Percentiles rank a stretch among this genome's conserved stretches.
Evolutionary conservation across 768 basidiomycete genomes (phyloP).

Genomic region (Pleurotus platypus): DNA sequence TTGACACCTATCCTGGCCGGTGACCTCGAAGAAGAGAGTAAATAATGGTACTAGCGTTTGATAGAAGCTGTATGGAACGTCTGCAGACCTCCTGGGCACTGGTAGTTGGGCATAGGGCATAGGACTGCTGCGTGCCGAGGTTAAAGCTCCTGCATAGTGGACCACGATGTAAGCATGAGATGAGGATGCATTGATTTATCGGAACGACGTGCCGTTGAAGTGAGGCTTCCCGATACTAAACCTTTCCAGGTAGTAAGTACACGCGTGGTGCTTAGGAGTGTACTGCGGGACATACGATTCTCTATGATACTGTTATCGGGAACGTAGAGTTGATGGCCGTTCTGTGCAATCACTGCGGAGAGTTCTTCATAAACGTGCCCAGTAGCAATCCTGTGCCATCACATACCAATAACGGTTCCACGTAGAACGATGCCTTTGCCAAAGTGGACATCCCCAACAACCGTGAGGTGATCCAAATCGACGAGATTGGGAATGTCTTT

Average conservation of each 20-base stretch:
- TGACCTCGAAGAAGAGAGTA: too few relatives aligned
- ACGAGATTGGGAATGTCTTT: constrained; percentile 88
- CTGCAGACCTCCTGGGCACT: too few relatives aligned
- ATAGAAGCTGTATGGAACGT: too few relatives aligned
- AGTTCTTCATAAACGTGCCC: too few relatives aligned
- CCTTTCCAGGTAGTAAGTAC: constrained; percentile 28
- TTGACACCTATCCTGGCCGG: too few relatives aligned
- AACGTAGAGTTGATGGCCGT: constrained; percentile 77
- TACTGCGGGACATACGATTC: constrained; percentile 42
- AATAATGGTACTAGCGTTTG: too few relatives aligned
- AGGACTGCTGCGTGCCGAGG: too few relatives aligned
- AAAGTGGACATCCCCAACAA: constrained; percentile 88
- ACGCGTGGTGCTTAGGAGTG: neutral
- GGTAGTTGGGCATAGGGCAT: too few relatives aligned
- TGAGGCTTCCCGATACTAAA: constrained; percentile 71
- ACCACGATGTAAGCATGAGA: too few relatives aligned
- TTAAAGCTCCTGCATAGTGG: too few relatives aligned
- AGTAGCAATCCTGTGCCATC: too few relatives aligned
- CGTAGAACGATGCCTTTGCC: constrained; percentile 81
- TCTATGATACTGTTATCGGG: constrained; percentile 79
- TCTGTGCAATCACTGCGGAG: constrained; percentile 61
- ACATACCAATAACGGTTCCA: constrained; percentile 72
- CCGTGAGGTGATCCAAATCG: constrained; percentile 92
- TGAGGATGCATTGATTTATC: too few relatives aligned
- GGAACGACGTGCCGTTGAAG: constrained; percentile 52